Base-by-base conservation (phyloP, 768 basidiomycete genomes). In the Boletus barrowsii region DNA sequence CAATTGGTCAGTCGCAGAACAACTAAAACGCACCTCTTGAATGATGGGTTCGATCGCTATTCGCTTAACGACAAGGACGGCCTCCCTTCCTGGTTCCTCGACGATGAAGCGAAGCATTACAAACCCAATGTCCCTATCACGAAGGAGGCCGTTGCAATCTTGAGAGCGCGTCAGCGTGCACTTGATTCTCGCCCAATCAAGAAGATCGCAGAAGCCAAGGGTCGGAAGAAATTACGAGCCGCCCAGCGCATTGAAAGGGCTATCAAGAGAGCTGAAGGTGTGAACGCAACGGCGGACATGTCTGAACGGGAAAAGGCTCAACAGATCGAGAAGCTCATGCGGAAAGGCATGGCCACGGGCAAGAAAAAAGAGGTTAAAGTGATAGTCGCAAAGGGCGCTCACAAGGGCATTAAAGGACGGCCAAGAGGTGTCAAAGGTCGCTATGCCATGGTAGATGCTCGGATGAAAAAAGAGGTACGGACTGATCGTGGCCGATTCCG, bases 141-240 rank as follows among this genome's bases (percentile, higher is more conserved):
- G 1, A 98, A 96, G 70, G 97, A 98, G 69, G 97, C 97, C 10
- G 78, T 98, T 52, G 79, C 80, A 46, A 86, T 84, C 10, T 78
- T 99, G 30, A 85, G 90, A 30, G 90, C 89, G 20, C 93, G 90
- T 71, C 90, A 95, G 72, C 88, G 96, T 13, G 91, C 93, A 14
- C 77, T 99, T 46, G 94, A 99, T 68, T 93, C 96, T 1, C 84
- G 97, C 24, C 97, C 97, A 17, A 98, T 99, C 75, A 98, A 97
- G 76, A 99, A 99, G 78, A 83, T 98, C 8, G 97, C 96, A 10
- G 97, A 98, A 73, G 97, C 97, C 14, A 98, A 98, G 72, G 94
- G 93, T 29, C 83, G 97, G 57, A 99, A 99, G 75, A 98, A 98
- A 75, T 75, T 91, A 67, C 92, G 87, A 72, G 92, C 94, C 11